Evolutionary conservation across 306 rosid species (phyloP), one percentile per base, ranked within the genome.

Genomic region (Ormosia semicastrata): DNA sequence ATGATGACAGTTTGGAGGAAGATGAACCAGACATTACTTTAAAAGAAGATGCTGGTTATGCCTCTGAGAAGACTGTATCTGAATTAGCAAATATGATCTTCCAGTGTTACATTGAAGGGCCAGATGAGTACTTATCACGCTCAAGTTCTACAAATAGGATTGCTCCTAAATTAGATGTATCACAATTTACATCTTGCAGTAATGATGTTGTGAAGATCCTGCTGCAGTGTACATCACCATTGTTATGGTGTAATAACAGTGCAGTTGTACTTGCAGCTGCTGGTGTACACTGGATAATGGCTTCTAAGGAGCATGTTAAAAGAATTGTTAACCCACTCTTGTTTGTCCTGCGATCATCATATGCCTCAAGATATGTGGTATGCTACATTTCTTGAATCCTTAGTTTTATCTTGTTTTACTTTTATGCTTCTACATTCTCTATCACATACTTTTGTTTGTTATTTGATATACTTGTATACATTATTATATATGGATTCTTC

Each of bases 251-350:
- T 81, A 86, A 96, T 84, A 96, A 93, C 78, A 92, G 99, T 76
- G 99, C 99, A 73, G 99, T 92, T 78, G 97, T 92, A 79, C 94
- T 96, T 85, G 98, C 97, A 77, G 94, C 98, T 84, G 93, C 97
- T 39, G 89, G 97, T 72, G 92, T 93, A 33, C 98, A 93, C 87
- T 96, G 99, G 99, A 89, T 93, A 84, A 89, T 96, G 97, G 96
- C 97, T 1, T 87, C 98, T 50, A 86, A 36, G 84, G 89, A 88
- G 81, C 81, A 89, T 78, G 79, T 92, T 65, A 86, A 81, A 70
- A 86, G 72, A 85, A 93, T 93, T 87, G 91, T 91, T 77, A 96
- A 96, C 85, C 99, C 99, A 18, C 88, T 96, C 34, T 78, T 96
- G 84, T 96, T 96, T 78, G 65, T 96, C 54, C 87, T 88, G 76